Percentiles rank a stretch among this genome's conserved stretches.
Conservation (phyloP, 2,329 filamentous ascomycete genomes). For the Berkeleyomyces basicola region DNA sequence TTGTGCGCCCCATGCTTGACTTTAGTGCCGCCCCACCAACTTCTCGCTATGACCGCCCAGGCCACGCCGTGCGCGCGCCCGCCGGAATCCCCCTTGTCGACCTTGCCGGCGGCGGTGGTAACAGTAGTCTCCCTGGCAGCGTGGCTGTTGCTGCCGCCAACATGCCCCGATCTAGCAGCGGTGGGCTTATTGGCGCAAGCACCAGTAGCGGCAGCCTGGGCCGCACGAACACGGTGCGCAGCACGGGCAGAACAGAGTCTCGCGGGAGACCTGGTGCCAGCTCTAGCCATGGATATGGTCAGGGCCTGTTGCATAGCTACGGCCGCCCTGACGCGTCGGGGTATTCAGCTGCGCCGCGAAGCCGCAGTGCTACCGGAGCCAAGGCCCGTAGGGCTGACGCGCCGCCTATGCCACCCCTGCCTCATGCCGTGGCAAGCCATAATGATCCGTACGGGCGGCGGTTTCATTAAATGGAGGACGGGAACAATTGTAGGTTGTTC, state of each 20-base stretch:
- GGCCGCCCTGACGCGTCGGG: not conserved
- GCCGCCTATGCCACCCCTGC: slow-evolving; percentile 11
- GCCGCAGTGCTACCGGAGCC: not conserved
- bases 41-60: slow-evolving; percentile 40
- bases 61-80: slow-evolving; percentile 28
- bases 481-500: not conserved
- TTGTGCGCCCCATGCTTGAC: slow-evolving; percentile 35
- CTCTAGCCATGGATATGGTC: not conserved
- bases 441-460: slow-evolving; percentile 10
- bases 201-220: not conserved
- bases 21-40: slow-evolving; percentile 43
- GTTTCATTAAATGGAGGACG: slow-evolving; percentile 1
- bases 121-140: not conserved
- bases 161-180: slow-evolving; percentile 2
- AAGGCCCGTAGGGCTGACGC: not conserved
- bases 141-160: not conserved
- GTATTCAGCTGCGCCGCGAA: not conserved
- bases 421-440: slow-evolving; percentile 7
- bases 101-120: slow-evolving; percentile 21
- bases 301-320: not conserved
- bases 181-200: not conserved
- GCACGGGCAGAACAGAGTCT: slow-evolving; percentile 4
- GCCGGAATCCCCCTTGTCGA: slow-evolving; percentile 30
- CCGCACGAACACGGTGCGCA: slow-evolving; percentile 9
- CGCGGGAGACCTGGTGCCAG: slow-evolving; percentile 1